A percentile compares a stretch with the other conserved stretches of the same genome.
phyloP scores from a whole-genome alignment of 495 filamentous ascomycete species.

The Penicillium longicatenatum region DNA sequence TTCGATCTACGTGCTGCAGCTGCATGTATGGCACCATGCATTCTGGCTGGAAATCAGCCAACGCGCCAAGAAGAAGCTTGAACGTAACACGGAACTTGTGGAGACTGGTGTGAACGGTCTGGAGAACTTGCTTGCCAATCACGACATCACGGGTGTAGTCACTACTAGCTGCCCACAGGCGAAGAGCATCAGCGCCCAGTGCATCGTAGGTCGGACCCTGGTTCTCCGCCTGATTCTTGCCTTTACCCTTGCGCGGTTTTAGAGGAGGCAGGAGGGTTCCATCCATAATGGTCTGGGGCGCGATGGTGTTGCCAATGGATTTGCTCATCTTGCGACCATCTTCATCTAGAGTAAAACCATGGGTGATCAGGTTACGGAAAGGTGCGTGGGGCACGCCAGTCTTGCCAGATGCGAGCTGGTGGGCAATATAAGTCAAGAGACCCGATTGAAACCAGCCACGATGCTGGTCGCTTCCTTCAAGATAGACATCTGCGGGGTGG shows the following conservation, averaged over 20 bases:
- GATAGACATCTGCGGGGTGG: constrained; percentile 78
- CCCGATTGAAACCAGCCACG: constrained; percentile 99
- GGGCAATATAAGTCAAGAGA: constrained; percentile 79
- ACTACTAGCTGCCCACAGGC: constrained; percentile 86
- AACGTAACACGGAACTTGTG: constrained; percentile 85
- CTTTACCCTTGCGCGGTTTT: constrained; percentile 55
- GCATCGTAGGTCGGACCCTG: constrained; percentile 53
- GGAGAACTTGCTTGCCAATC: constrained; percentile 73
- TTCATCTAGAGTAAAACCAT: constrained; percentile 91
- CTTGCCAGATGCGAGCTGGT: constrained; percentile 50
- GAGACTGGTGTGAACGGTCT: constrained; percentile 69
- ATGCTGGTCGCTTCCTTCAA: constrained; percentile 95
- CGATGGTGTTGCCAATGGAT: constrained; percentile 87
- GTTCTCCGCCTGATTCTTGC: constrained; percentile 50
- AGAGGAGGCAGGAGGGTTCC: constrained; percentile 68
- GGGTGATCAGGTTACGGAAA: constrained; percentile 85
- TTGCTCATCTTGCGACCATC: constrained; percentile 98
- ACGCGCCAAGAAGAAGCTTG: constrained; percentile 82
- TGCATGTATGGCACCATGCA: constrained; percentile 41
- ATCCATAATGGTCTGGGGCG: constrained; percentile 79
- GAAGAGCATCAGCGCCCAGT: constrained; percentile 80
- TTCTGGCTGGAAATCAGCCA: constrained; percentile 59
- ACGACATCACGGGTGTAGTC: constrained; percentile 89
- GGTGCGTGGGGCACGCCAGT: constrained; percentile 54
- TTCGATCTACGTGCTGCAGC: constrained; percentile 61